These are phyloP conservation scores for Helicosporidium sp. DNA, from an alignment of 139 green algal species.

Conservation along the genomic window DNA sequence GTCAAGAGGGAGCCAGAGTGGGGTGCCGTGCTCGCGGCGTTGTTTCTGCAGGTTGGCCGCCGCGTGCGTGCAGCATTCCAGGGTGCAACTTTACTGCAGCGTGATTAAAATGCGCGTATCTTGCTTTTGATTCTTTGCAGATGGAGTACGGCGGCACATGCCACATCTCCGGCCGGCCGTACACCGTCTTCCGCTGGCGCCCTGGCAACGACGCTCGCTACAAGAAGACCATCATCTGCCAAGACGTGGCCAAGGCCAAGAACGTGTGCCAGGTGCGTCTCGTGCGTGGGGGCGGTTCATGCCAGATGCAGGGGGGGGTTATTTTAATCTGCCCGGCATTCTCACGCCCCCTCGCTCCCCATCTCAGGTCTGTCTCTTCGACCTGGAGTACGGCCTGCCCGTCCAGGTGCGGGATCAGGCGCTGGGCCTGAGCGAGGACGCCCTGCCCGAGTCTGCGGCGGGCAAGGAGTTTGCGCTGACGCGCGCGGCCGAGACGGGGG, in stretches of 20 bases:
- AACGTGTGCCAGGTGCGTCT: constrained; percentile 82
- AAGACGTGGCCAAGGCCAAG: constrained; percentile 93
- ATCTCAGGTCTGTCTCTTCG: constrained; percentile 79
- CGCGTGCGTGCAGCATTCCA: too few species aligned
- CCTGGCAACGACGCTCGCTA: constrained; percentile 69
- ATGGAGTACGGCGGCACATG: constrained; percentile 69
- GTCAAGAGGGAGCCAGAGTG: not conserved
- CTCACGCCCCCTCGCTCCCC: not conserved
- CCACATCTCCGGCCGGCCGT: constrained; percentile 75
- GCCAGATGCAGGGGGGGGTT: too few species aligned
- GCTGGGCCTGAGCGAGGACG: constrained; percentile 52
- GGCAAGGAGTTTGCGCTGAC: constrained; percentile 72
- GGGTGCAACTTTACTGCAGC: too few species aligned
- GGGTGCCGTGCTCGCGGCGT: too few species aligned
- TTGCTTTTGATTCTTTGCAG: constrained; percentile 20
- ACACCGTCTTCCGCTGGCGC: constrained; percentile 78
- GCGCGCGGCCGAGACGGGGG: constrained; percentile 26
- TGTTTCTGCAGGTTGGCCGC: too few species aligned
- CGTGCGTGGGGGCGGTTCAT: not conserved
- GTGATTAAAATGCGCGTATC: too few species aligned
- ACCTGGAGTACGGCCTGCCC: constrained; percentile 87
- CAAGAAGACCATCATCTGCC: constrained; percentile 98
- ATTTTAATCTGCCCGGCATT: too few species aligned
- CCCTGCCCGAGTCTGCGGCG: constrained; percentile 62
- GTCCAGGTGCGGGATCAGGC: constrained; percentile 72